Conservation (phyloP, 1,284 basidiomycete genomes). For the Ganoderma meredithae region DNA sequence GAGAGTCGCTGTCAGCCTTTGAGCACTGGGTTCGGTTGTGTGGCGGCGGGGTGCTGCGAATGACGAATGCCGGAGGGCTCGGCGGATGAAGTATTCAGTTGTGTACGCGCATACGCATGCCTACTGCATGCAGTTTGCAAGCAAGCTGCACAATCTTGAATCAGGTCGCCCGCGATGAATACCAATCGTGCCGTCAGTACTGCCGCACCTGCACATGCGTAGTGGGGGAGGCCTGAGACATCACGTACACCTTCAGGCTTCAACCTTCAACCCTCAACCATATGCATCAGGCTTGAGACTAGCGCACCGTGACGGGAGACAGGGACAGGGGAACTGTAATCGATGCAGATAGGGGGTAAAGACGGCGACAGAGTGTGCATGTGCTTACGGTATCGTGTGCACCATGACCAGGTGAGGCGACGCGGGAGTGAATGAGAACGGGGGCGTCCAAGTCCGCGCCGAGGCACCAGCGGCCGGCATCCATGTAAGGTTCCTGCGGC, state of each 20-base stretch:
- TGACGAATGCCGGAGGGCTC: neutral
- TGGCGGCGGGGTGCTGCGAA: neutral
- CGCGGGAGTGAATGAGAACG: neutral
- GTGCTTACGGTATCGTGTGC: neutral
- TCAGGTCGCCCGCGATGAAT: neutral
- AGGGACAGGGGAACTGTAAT: neutral
- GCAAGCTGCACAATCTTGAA: neutral
- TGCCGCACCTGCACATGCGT: neutral
- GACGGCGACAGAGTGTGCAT: neutral
- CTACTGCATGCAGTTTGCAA: neutral
- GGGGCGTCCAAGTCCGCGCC: neutral
- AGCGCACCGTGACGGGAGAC: neutral
- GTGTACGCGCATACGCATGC: too few species aligned
- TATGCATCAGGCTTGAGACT: neutral
- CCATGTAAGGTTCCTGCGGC: neutral
- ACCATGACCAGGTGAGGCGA: neutral
- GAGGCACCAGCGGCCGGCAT: neutral
- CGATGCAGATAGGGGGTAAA: neutral
- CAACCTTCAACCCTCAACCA: neutral
- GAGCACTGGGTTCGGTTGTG: neutral
- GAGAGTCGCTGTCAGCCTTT: neutral
- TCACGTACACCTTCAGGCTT: neutral
- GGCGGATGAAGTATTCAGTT: neutral
- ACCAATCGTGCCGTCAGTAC: neutral
- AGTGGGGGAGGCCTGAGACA: neutral